Base-by-base conservation (phyloP, 164 flowering plant species). In the Stephania cephalantha region DNA sequence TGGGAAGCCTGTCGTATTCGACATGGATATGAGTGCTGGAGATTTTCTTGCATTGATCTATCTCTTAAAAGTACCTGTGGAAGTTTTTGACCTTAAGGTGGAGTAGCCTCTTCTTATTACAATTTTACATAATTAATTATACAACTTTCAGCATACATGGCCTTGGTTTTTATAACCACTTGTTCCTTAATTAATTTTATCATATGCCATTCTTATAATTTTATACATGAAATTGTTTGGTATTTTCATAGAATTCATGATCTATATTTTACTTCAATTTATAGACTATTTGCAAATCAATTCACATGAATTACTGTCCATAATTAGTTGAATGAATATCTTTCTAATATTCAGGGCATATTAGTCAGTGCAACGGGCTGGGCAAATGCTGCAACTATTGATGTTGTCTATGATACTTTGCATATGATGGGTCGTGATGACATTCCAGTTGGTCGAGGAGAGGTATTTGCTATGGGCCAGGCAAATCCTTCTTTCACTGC, bases 381-480 rank as follows among this genome's bases (percentile, higher is more conserved):
- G 99, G 95, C 98, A 75, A 89, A 89, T 85, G 89, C 95, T 17
- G 98, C 94, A 78, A 89, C 98, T 12, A 92, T 94, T 66, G 99
- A 95, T 79, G 80, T 89, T 3, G 74, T 95, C 73, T 95, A 93
- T 79, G 99, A 95, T 76, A 66, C 93, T 76, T 84, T 95, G 58
- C 99, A 95, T 74, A 95, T 95, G 99, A 95, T 95, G 99, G 97
- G 99, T 4, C 93, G 97, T 4, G 99, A 95, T 77, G 98, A 95
- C 84, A 89, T 95, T 71, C 97, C 91, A n/a, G 94, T 95, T 71
- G 99, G 98, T 68, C 85, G 89, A 5, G 98, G 99, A 74, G 87
- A 84, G 44, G 76, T 86, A 1, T 91, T 82, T 79, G 93, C 90
- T 7, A 71, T 84, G 76, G 89, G 88, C 73, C 95, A 91, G 53